Evolutionary conservation across 164 flowering plant genomes (phyloP), one percentile per base, ranked within the genome.

Genomic region (Santalum album): DNA sequence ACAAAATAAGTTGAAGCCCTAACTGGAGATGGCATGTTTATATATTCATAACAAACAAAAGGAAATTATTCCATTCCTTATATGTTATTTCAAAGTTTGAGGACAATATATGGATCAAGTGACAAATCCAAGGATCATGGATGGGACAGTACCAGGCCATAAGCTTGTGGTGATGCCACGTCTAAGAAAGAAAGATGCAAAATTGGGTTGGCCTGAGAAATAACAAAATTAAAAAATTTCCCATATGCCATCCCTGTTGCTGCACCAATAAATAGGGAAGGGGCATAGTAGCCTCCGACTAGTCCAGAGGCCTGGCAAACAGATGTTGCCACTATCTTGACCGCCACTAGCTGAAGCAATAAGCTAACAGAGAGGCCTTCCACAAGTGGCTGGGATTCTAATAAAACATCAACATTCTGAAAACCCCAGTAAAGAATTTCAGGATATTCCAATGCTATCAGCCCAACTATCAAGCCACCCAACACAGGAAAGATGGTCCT

Each of bases 221-320:
- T 55, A 38, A 65, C 66, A 58, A 64, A 47, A 62, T 72, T 68
- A 49, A 75, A 74, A 54, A 84, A 57, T 70, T 86, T 82, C 54
- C 98, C 98, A 78, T 85, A 90, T 53, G 90, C 95, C 85, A 82
- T 84, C 57, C 98, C 98, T 25, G 95, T 84, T 65, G 96, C 98
- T 36, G 90, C 98, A 54, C 98, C 98, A 59, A 90, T 88, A 68
- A 88, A 86, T 38, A 91, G 84, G 49, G 95, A 82, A 24, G 98
- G 98, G 3, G 98, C 98, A 72, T 91, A 88, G 59, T 84, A 88
- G 5, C 98, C 98, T 44, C 98, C 98, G 6, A 91, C 98, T 60
- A 91, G 70, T 49, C 96, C 98, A 55, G 90, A 84, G 27, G 90
- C 96, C 32, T 89, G 81, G 61, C 90, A 82, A 46, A 91, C 59